Evolutionary conservation across 768 basidiomycete genomes (phyloP), one percentile per base, ranked within the genome.

Genomic region (Phallus indusiatus): DNA sequence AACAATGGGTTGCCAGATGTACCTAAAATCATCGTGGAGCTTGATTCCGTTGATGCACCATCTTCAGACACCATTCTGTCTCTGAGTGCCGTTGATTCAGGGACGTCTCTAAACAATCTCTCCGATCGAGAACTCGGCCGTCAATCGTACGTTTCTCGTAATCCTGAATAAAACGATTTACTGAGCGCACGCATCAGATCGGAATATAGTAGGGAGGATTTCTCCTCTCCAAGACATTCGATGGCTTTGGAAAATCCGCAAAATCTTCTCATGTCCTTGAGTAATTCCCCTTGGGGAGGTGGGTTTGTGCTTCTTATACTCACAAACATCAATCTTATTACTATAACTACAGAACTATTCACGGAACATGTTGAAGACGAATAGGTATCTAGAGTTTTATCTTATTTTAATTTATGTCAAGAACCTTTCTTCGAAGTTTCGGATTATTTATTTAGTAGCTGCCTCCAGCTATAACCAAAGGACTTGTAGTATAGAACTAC

Each of bases 211-310:
- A 72, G 72, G 53, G 63, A 70, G 9, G 72, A 73, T 18, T 62
- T 62, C 11, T 60, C 55, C 11, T 60, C 55, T 11, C 60, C 54
- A 33, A 21, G 53, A 16, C 48, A 56, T 34, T 51, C 49, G 20
- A 51, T 36, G 18, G 37, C 46, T 18, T 53, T 55, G 68, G 63
- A 73, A 71, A 69, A 73, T 69, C 20, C 78, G 74, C 57, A 62
- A 7, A 73, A 79, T 59, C 74, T 85, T 20, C 69, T 83, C 18
- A 75, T 77, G 18, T 79, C 84, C 11, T 79, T 86, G 72, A 78
- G 84, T 61, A 78, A 76, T 60, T 86, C 85, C n/a, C 74, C 81
- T 54, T 88, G 86, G 86, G 81, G 82, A 65, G 85, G 86, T 85
- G 64, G 65, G 84, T 71, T 4, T 8, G 54, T 34, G 17, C 9